phyloP scores from a whole-genome alignment of 2,329 filamentous ascomycete genomes.

The Ophiostoma ulmi region DNA sequence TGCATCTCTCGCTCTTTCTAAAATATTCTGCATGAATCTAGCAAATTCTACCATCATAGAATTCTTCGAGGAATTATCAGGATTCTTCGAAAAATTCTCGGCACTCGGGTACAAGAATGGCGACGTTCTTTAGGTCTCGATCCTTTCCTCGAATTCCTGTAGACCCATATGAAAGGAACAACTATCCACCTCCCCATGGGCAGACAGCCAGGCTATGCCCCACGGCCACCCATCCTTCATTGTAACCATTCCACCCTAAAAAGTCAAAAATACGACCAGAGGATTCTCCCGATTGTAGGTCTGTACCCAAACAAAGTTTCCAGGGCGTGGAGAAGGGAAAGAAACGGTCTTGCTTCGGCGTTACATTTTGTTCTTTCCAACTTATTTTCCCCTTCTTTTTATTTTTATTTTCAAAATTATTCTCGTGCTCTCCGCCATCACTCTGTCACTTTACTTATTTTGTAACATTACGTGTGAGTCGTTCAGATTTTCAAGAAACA shows the following conservation, averaged over 20 bases:
- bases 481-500: too few relatives aligned
- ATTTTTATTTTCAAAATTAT: neutral
- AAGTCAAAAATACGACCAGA: neutral
- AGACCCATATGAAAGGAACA: neutral
- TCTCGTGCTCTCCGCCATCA: neutral
- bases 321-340: neutral
- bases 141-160: neutral
- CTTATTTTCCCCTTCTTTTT: neutral
- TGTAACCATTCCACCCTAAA: neutral
- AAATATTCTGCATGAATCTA: neutral
- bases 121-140: neutral
- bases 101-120: neutral
- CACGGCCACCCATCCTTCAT: too few relatives aligned
- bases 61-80: neutral
- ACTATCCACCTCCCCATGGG: neutral
- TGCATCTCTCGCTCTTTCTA: neutral
- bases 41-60: neutral
- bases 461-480: too few relatives aligned
- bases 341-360: constrained; percentile 9
- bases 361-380: constrained; percentile 12
- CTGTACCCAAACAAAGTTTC: neutral
- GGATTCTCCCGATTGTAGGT: neutral
- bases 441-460: neutral
- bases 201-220: neutral
- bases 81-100: neutral